These are phyloP conservation scores for Cyclostephanos invisitatus DNA, from an alignment of 108 stramenopile genomes.

Conservation along the genomic window DNA sequence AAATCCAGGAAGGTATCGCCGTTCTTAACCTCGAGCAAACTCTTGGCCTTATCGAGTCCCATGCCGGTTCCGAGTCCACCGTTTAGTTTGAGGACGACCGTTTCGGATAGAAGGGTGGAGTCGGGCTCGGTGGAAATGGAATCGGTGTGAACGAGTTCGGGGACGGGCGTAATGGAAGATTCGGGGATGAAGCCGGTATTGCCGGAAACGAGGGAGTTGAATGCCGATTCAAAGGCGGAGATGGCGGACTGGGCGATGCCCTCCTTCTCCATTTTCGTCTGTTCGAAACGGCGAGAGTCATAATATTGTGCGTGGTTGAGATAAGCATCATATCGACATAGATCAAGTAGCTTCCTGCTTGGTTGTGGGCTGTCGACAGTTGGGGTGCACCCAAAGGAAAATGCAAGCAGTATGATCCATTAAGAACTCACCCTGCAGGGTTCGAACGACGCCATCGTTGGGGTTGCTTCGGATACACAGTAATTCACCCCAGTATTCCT, in stretches of 20 bases:
- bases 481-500: background rate
- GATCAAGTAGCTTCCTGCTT: background rate
- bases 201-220: constrained; percentile 88
- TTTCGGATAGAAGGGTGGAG: constrained; percentile 79
- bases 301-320: background rate
- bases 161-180: constrained; percentile 88
- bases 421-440: constrained; percentile 51
- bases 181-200: constrained; percentile 97
- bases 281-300: background rate
- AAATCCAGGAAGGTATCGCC: constrained; percentile 98
- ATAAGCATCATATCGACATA: background rate
- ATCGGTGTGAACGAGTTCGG: constrained; percentile 86
- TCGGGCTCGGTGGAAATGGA: constrained; percentile 60
- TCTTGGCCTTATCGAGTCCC: constrained; percentile 99
- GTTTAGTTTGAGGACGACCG: constrained; percentile 98
- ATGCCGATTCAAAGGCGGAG: constrained; percentile 90
- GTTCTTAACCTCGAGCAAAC: constrained; percentile 94
- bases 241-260: constrained; percentile 89
- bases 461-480: background rate
- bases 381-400: background rate
- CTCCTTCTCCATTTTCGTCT: constrained; percentile 92
- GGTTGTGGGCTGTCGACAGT: background rate
- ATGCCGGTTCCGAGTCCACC: constrained; percentile 99
- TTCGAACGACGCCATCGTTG: constrained; percentile 55
- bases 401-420: background rate